Conservation (phyloP, 768 basidiomycete species). For the Cystobasidium onofrii region DNA sequence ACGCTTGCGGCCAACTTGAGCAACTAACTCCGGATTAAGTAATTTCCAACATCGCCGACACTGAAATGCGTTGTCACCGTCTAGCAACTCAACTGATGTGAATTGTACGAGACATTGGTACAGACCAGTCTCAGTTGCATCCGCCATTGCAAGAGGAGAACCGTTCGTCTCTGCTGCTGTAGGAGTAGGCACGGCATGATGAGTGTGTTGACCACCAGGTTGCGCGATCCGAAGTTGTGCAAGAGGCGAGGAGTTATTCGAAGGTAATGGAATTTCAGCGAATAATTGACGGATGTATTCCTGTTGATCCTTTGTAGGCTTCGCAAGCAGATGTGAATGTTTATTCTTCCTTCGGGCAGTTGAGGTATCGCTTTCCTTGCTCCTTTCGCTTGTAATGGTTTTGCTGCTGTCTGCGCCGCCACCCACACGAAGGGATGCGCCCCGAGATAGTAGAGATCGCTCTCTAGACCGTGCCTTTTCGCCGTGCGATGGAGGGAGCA, state of each 20-base stretch:
- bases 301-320: constrained; percentile 37
- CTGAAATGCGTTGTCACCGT: constrained; percentile 89
- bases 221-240: constrained; percentile 37
- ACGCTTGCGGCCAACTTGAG: constrained; percentile 35
- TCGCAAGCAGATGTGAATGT: constrained; percentile 16
- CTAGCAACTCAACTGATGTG: constrained; percentile 83
- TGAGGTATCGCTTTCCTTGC: not conserved
- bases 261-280: constrained; percentile 38
- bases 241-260: constrained; percentile 6
- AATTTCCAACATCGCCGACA: constrained; percentile 93
- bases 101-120: constrained; percentile 73
- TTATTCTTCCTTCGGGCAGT: not conserved
- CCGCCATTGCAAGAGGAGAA: not conserved
- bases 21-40: constrained; percentile 50
- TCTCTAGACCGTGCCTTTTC: not conserved
- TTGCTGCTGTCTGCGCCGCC: not conserved
- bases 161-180: constrained; percentile 1
- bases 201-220: constrained; percentile 30
- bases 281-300: constrained; percentile 40
- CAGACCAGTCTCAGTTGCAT: constrained; percentile 44
- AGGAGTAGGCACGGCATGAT: not conserved
- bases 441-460: not conserved
- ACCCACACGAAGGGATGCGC: not conserved
- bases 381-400: not conserved
- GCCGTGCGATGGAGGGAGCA: not conserved